Percentiles rank a stretch among this genome's conserved stretches.
Evolutionary conservation across 208 protist species (phyloP).

Genomic region (Leishmania tropica): DNA sequence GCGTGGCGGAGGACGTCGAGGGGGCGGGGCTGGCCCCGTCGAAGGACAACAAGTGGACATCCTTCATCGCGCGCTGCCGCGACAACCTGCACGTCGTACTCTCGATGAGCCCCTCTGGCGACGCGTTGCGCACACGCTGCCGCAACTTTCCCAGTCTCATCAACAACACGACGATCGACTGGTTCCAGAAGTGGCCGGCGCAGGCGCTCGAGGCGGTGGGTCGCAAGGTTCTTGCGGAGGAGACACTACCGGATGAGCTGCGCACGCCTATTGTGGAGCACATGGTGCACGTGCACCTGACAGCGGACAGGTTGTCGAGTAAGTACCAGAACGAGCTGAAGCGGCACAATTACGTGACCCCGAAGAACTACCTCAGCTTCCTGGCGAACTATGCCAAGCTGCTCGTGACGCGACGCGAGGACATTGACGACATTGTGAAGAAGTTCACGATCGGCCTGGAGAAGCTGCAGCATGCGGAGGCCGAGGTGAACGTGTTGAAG

Average conservation of each 20-base stretch:
- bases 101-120: conserved; percentile 98
- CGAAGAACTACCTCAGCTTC: conserved; percentile 99
- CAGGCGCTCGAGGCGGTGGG: conserved; percentile 97
- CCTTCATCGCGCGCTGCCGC: conserved; percentile 97
- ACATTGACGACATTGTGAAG: conserved; percentile 94
- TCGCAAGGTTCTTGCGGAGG: conserved; percentile 79
- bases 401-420: conserved; percentile 93
- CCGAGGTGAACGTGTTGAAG: conserved; percentile 96
- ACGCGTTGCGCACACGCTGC: conserved; percentile 95
- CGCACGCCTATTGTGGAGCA: conserved; percentile 91
- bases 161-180: conserved; percentile 99
- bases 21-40: conserved; percentile 85
- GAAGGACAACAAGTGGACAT: conserved; percentile 97
- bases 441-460: conserved; percentile 97
- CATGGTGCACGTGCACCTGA: conserved; percentile 97
- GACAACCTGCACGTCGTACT: conserved; percentile 99
- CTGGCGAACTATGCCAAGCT: conserved; percentile 96
- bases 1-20: conserved; percentile 91
- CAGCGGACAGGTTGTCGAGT: conserved; percentile 84
- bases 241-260: conserved; percentile 90
- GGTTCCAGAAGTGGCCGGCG: conserved; percentile 98
- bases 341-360: conserved; percentile 98
- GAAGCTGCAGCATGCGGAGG: conserved; percentile 95
- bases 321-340: conserved; percentile 94
- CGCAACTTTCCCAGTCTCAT: conserved; percentile 98